Percentiles rank a stretch among this genome's conserved stretches.
These are phyloP conservation scores for Amanita jacksonii DNA, from an alignment of 768 basidiomycete genomes.

Conservation along the genomic window DNA sequence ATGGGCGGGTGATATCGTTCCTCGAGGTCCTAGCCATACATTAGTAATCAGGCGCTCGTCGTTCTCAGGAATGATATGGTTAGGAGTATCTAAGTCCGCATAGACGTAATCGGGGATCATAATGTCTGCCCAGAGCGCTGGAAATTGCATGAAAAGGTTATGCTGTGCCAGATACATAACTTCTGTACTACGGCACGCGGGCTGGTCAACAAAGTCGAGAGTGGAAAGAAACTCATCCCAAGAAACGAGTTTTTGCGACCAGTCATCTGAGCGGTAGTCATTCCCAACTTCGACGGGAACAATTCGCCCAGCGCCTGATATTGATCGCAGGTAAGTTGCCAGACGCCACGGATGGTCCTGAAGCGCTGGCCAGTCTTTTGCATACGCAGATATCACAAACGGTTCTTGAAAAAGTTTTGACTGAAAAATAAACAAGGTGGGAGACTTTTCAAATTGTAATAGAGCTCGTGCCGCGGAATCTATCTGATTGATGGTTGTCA, in stretches of 20 bases:
- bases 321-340: slow-evolving; percentile 52
- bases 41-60: slow-evolving; percentile 62
- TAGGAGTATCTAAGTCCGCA: slow-evolving; percentile 39
- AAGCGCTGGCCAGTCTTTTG: slow-evolving; percentile 72
- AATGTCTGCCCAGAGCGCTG: slow-evolving; percentile 64
- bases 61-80: slow-evolving; percentile 57
- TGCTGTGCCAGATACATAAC: slow-evolving; percentile 87
- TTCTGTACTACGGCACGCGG: slow-evolving; percentile 14
- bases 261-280: slow-evolving; percentile 72
- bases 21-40: slow-evolving; percentile 74
- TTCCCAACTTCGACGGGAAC: slow-evolving; percentile 87
- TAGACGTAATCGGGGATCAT: slow-evolving; percentile 86
- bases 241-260: slow-evolving; percentile 71
- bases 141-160: slow-evolving; percentile 78
- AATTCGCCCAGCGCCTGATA: slow-evolving; percentile 72
- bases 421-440: slow-evolving; percentile 31
- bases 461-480: slow-evolving; percentile 1
- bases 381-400: slow-evolving; percentile 64
- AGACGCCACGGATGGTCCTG: slow-evolving; percentile 61
- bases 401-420: slow-evolving; percentile 36
- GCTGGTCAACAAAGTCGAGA: slow-evolving; percentile 26
- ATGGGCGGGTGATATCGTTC: slow-evolving; percentile 84
- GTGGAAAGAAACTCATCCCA: slow-evolving; percentile 69
- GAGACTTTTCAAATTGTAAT: slow-evolving; percentile 4
- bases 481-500: background rate